phyloP scores from a whole-genome alignment of 2,329 filamentous ascomycete genomes.

The Fusarium graminum region DNA sequence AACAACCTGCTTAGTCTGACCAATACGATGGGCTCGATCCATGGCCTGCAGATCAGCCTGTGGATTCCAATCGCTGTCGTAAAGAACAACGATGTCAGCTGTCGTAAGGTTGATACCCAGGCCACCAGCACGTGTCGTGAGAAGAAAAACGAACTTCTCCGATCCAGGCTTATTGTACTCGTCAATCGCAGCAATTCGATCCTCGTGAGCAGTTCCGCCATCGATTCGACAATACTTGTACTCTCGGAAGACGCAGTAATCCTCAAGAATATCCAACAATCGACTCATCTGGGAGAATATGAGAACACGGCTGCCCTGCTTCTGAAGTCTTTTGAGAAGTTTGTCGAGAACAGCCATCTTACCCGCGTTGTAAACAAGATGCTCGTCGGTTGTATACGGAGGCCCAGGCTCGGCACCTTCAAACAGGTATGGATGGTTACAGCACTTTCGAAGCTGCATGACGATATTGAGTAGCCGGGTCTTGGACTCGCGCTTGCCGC shows the following conservation, averaged over 20 bases:
- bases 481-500: slow-evolving; percentile 97
- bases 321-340: slow-evolving; percentile 84
- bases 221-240: slow-evolving; percentile 98
- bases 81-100: slow-evolving; percentile 95
- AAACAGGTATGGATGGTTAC: slow-evolving; percentile 98
- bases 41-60: slow-evolving; percentile 98
- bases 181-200: slow-evolving; percentile 96
- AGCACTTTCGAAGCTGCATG: slow-evolving; percentile 99
- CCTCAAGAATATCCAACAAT: slow-evolving; percentile 94
- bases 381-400: slow-evolving; percentile 97
- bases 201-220: slow-evolving; percentile 95
- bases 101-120: slow-evolving; percentile 96
- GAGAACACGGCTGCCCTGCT: slow-evolving; percentile 91
- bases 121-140: slow-evolving; percentile 95
- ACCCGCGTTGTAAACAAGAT: slow-evolving; percentile 90
- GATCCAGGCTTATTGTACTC: slow-evolving; percentile 97
- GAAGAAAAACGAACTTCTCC: slow-evolving; percentile 95
- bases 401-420: slow-evolving; percentile 97
- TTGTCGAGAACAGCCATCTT: slow-evolving; percentile 99
- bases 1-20: slow-evolving; percentile 96
- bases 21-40: slow-evolving; percentile 98
- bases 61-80: slow-evolving; percentile 98
- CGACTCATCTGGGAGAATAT: slow-evolving; percentile 99
- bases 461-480: slow-evolving; percentile 97
- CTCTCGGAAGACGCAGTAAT: slow-evolving; percentile 96